Percentiles rank a stretch among this genome's conserved stretches.
Evolutionary conservation across 768 basidiomycete species (phyloP).

Genomic region (Brasilioporus rufonigricans): DNA sequence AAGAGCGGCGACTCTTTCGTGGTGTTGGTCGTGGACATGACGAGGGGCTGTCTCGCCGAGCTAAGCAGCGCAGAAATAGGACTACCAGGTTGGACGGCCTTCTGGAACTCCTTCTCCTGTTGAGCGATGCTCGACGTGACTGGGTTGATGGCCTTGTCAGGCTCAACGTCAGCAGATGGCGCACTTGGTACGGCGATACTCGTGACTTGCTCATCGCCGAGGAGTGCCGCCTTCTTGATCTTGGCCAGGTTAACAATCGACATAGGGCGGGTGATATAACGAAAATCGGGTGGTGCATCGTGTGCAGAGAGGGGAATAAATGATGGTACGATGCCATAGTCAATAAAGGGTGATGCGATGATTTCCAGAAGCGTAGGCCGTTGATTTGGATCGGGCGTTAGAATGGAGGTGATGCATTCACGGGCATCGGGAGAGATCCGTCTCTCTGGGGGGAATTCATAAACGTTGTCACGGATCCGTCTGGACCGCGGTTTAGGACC

Average conservation of each 20-base stretch:
- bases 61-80: slow-evolving; percentile 90
- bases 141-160: slow-evolving; percentile 34
- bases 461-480: slow-evolving; percentile 91
- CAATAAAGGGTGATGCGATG: slow-evolving; percentile 82
- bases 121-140: slow-evolving; percentile 66
- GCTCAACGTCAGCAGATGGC: slow-evolving; percentile 13
- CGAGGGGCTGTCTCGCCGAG: slow-evolving; percentile 83
- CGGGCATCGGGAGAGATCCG: slow-evolving; percentile 68
- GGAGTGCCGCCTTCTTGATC: slow-evolving; percentile 56
- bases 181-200: slow-evolving; percentile 43
- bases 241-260: slow-evolving; percentile 69
- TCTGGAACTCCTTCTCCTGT: slow-evolving; percentile 96
- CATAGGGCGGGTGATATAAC: slow-evolving; percentile 56
- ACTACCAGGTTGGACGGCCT: slow-evolving; percentile 91
- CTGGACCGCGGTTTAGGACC: slow-evolving; percentile 36
- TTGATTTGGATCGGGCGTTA: slow-evolving; percentile 78
- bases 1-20: slow-evolving; percentile 37
- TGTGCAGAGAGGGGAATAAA: slow-evolving; percentile 80
- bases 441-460: slow-evolving; percentile 84
- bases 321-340: slow-evolving; percentile 72
- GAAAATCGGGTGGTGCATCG: slow-evolving; percentile 73
- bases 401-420: slow-evolving; percentile 77
- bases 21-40: slow-evolving; percentile 57
- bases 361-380: slow-evolving; percentile 87
- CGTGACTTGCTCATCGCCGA: slow-evolving; percentile 60